These are phyloP conservation scores for Penicillium brasilianum DNA, from an alignment of 2,329 filamentous ascomycete species.

Conservation along the genomic window DNA sequence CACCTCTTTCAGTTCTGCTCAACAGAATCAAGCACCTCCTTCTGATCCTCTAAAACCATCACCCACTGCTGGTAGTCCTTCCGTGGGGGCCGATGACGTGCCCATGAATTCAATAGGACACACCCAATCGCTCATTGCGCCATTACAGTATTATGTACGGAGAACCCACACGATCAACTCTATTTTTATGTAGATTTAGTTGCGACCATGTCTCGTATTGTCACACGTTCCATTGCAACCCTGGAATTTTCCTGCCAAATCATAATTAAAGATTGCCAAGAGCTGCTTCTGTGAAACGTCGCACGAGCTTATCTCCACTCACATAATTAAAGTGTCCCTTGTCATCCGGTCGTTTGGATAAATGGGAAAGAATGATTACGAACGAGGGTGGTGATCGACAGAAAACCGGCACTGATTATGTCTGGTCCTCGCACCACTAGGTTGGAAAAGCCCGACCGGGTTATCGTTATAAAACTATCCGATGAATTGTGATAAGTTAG, in stretches of 20 bases:
- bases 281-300: constrained; percentile 40
- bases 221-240: constrained; percentile 35
- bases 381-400: constrained; percentile 9
- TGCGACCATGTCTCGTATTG: constrained; percentile 27
- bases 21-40: neutral
- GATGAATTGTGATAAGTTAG: no score
- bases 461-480: no score
- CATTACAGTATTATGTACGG: constrained; percentile 8
- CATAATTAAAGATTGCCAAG: constrained; percentile 39
- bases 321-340: constrained; percentile 39
- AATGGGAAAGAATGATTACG: constrained; percentile 9
- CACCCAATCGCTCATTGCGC: neutral
- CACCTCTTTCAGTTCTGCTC: neutral
- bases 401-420: neutral
- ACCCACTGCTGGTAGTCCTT: constrained; percentile 1
- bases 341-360: constrained; percentile 13
- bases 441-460: no score
- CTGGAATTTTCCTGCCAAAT: constrained; percentile 23
- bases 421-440: neutral
- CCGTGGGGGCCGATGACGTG: constrained; percentile 24
- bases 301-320: constrained; percentile 47
- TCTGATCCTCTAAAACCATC: neutral
- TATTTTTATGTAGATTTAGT: constrained; percentile 25
- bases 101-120: constrained; percentile 18
- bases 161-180: constrained; percentile 17